Evolutionary conservation across 2,329 filamentous ascomycete species (phyloP).

Genomic region (Clonostachys byssicola): DNA sequence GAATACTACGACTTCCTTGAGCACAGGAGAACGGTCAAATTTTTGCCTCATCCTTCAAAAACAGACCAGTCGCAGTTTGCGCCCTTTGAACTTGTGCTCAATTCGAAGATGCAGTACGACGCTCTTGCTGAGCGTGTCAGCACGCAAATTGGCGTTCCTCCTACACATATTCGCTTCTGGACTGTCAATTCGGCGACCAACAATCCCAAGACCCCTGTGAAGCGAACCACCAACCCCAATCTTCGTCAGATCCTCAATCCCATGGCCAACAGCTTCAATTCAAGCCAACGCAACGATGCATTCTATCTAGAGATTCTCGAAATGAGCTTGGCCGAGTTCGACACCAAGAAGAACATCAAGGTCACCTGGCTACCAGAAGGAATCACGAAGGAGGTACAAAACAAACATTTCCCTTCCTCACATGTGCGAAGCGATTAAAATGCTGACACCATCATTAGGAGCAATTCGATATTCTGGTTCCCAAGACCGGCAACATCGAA

Average conservation of each 20-base stretch:
- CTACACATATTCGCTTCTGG: slow-evolving; percentile 87
- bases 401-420: background rate
- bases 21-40: slow-evolving; percentile 75
- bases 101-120: slow-evolving; percentile 87
- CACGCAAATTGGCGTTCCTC: slow-evolving; percentile 68
- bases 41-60: slow-evolving; percentile 62
- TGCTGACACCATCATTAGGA: slow-evolving; percentile 46
- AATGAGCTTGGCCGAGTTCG: slow-evolving; percentile 87
- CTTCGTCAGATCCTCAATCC: slow-evolving; percentile 75
- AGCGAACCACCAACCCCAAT: slow-evolving; percentile 66
- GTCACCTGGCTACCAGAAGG: slow-evolving; percentile 85
- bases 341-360: slow-evolving; percentile 86
- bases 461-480: slow-evolving; percentile 75
- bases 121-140: slow-evolving; percentile 80
- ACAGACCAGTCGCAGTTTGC: slow-evolving; percentile 55
- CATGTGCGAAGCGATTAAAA: background rate
- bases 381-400: slow-evolving; percentile 77
- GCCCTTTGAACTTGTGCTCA: slow-evolving; percentile 73
- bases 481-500: slow-evolving; percentile 76
- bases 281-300: slow-evolving; percentile 68
- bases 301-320: slow-evolving; percentile 93
- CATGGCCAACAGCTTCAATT: slow-evolving; percentile 60
- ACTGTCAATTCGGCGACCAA: slow-evolving; percentile 75
- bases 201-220: slow-evolving; percentile 74
- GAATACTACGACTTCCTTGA: slow-evolving; percentile 92